phyloP scores from a whole-genome alignment of 2,329 filamentous ascomycete genomes.

The Alternaria infectoria region DNA sequence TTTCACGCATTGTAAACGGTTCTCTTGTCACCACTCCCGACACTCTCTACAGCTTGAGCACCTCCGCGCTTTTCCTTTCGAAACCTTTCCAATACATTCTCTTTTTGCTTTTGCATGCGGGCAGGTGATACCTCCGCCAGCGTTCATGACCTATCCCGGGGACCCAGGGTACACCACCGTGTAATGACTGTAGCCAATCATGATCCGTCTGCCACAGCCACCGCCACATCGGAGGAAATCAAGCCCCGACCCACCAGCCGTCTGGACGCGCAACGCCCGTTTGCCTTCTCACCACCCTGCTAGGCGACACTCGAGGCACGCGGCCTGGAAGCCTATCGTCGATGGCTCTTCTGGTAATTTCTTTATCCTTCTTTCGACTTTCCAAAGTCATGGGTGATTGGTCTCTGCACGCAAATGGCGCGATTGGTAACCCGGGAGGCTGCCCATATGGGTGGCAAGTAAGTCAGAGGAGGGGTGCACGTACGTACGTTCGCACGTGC shows the following conservation, averaged over 20 bases:
- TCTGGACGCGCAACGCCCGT: slow-evolving; percentile 35
- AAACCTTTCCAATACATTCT: not conserved
- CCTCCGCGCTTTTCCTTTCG: not conserved
- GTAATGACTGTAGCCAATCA: slow-evolving; percentile 4
- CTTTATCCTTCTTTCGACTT: slow-evolving; percentile 17
- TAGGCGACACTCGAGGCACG: slow-evolving; percentile 21
- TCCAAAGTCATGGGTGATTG: slow-evolving; percentile 23
- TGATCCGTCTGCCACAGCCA: slow-evolving; percentile 16
- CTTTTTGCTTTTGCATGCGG: not conserved
- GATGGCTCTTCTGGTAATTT: slow-evolving; percentile 32
- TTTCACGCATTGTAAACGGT: not conserved
- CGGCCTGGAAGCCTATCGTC: slow-evolving; percentile 23
- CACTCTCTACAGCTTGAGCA: not conserved
- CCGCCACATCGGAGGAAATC: slow-evolving; percentile 32
- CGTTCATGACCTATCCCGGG: not conserved
- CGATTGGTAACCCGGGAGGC: slow-evolving; percentile 4
- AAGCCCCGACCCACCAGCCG: slow-evolving; percentile 18
- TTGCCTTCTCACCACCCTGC: slow-evolving; percentile 26
- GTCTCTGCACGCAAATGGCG: slow-evolving; percentile 10
- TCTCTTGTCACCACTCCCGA: not conserved
- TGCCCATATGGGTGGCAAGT: slow-evolving; percentile 28
- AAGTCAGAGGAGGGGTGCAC: slow-evolving; percentile 15
- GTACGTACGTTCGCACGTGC: slow-evolving; percentile 41
- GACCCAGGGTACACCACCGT: not conserved
- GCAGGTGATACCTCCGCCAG: not conserved